Evolutionary conservation across 768 basidiomycete genomes (phyloP), one percentile per base, ranked within the genome.

Genomic region (Cytidiella melzeri): DNA sequence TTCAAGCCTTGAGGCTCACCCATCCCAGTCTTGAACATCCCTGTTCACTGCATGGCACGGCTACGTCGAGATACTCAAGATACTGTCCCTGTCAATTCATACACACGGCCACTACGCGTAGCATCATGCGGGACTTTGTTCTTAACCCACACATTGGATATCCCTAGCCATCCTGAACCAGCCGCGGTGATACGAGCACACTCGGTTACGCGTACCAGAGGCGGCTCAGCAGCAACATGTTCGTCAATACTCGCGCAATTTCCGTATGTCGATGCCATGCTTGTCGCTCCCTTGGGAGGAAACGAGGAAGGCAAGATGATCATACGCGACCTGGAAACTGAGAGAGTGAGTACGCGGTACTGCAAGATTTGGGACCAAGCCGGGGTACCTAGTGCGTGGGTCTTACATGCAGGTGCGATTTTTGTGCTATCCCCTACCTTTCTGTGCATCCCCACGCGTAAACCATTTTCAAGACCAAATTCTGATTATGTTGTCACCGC

Each of bases 51-150:
- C 39, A 65, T 66, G 66, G 58, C 62, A 11, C 62, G 64, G 12
- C 57, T 59, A 24, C 65, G 64, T 11, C 57, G 58, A 28, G 59
- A 63, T 42, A 58, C 60, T 45, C 55, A 57, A 38, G 62, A 64
- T 15, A 51, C 59, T 10, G 47, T 48, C 12, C 13, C 53, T 3
- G 24, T 37, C 12, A 41, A 54, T 3, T 24, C 53, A 1, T 34
- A 46, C 12, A 55, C 57, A 37, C 59, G 52, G 41, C 71, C 77
- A n/a, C 71, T 88, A 15, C 83, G 87, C 39, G 79, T 92, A 21
- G 76, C 92, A 36, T 85, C 86, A 2, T 82, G 83, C 11, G 89
- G 89, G 12, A 87, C 89, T 9, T 75, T 92, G 36, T 92, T 92
- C 61, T 65, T 86, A 39, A 87, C 86, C 4, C 82, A 90, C 62